A percentile compares a stretch with the other conserved stretches of the same genome.
Conservation (phyloP, 2,329 filamentous ascomycete genomes). For the Geoglossum cookeanum region DNA sequence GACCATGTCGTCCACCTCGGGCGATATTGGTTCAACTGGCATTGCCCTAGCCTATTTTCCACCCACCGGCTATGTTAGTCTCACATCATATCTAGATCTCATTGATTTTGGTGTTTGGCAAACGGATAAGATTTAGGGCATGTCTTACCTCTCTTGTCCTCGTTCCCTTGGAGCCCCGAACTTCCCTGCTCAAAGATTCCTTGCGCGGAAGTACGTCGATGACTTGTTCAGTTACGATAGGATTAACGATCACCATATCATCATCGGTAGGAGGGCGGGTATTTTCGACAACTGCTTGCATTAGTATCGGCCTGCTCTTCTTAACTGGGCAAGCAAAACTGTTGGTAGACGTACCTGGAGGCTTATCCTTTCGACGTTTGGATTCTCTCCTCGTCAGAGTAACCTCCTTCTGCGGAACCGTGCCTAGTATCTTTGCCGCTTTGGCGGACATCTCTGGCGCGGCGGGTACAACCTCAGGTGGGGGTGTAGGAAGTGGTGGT, state of each 20-base stretch:
- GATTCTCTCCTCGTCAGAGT: slow-evolving; percentile 32
- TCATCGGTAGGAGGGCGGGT: slow-evolving; percentile 40
- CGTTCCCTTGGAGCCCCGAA: not conserved
- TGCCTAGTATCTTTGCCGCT: slow-evolving; percentile 58
- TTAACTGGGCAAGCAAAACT: not conserved
- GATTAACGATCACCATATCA: slow-evolving; percentile 39
- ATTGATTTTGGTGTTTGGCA: no score
- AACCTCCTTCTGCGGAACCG: slow-evolving; percentile 28
- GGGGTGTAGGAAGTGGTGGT: slow-evolving; percentile 45
- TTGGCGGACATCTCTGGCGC: slow-evolving; percentile 41
- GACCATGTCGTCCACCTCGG: slow-evolving; percentile 28
- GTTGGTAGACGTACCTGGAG: slow-evolving; percentile 12
- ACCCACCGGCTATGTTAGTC: not conserved
- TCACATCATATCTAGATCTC: not conserved
- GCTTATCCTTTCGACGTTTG: slow-evolving; percentile 22
- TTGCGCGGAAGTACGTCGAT: not conserved
- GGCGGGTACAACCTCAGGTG: slow-evolving; percentile 43
- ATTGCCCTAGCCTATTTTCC: not conserved
- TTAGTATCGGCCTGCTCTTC: slow-evolving; percentile 20
- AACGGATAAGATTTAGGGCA: not conserved
- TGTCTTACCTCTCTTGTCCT: not conserved
- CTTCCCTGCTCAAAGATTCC: not conserved
- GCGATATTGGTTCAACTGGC: not conserved
- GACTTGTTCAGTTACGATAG: slow-evolving; percentile 20
- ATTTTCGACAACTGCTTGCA: slow-evolving; percentile 27